Conservation (phyloP, 768 basidiomycete genomes). For the Mycena kentingensis region DNA sequence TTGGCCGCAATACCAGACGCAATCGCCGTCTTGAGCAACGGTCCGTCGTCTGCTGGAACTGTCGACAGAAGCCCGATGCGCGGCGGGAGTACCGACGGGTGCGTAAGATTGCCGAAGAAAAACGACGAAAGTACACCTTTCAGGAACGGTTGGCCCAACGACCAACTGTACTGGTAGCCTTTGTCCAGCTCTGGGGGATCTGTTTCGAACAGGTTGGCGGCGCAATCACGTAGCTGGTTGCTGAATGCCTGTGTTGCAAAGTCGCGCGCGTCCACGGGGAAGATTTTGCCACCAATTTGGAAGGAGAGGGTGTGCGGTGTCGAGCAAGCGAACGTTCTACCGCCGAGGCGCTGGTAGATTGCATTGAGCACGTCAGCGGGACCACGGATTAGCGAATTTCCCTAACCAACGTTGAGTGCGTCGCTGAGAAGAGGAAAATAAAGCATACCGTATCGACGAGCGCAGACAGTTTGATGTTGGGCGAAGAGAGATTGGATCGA, state of each 20-base stretch:
- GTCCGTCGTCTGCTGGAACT: slow-evolving; percentile 56
- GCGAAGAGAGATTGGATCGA: background rate
- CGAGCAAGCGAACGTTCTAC: slow-evolving; percentile 52
- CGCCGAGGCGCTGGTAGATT: slow-evolving; percentile 47
- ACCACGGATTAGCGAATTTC: slow-evolving; percentile 77
- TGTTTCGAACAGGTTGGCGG: slow-evolving; percentile 57
- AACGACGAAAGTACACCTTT: slow-evolving; percentile 70
- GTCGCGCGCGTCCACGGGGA: slow-evolving; percentile 78
- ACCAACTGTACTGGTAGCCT: slow-evolving; percentile 75
- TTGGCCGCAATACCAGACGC: slow-evolving; percentile 32
- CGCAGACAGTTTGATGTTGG: background rate
- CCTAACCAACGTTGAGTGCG: slow-evolving; percentile 40
- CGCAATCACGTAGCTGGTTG: slow-evolving; percentile 46
- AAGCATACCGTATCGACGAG: slow-evolving; percentile 37
- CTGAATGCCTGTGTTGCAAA: slow-evolving; percentile 49
- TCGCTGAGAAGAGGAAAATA: slow-evolving; percentile 1
- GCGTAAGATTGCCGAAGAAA: slow-evolving; percentile 71
- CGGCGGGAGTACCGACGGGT: slow-evolving; percentile 68
- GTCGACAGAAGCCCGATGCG: slow-evolving; percentile 74
- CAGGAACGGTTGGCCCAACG: slow-evolving; percentile 73
- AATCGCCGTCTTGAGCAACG: slow-evolving; percentile 38
- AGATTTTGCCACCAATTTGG: slow-evolving; percentile 65
- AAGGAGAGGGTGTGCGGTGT: slow-evolving; percentile 66
- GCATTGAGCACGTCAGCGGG: slow-evolving; percentile 61
- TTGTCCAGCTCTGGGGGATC: slow-evolving; percentile 57